phyloP scores from a whole-genome alignment of 495 filamentous ascomycete species.

The Cudoniella acicularis region DNA sequence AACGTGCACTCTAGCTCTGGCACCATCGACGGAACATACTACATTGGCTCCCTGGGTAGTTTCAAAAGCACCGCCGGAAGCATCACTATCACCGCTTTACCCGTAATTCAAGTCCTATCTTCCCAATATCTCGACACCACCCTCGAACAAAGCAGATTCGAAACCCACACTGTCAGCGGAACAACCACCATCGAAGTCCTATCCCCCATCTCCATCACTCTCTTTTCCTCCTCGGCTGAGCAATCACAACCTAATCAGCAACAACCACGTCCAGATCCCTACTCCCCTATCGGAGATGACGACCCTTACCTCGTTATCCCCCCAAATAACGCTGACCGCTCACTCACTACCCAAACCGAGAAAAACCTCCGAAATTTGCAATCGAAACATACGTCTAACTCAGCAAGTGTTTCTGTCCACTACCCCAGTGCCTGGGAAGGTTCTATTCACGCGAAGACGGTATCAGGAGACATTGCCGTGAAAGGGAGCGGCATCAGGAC shows the following conservation, averaged over 20 bases:
- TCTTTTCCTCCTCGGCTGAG: background rate
- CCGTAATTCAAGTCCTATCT: constrained; percentile 9
- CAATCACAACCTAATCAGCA: background rate
- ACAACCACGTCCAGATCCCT: background rate
- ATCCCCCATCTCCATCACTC: constrained; percentile 18
- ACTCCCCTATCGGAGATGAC: constrained; percentile 5
- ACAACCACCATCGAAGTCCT: constrained; percentile 8
- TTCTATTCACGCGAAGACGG: constrained; percentile 8
- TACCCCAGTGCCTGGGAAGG: constrained; percentile 24
- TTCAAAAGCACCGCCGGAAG: constrained; percentile 18
- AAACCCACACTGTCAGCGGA: constrained; percentile 20
- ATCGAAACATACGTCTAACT: constrained; percentile 12
- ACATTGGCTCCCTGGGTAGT: constrained; percentile 14
- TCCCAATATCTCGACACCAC: background rate
- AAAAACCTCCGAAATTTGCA: constrained; percentile 11
- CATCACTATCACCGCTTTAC: constrained; percentile 11
- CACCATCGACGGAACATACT: constrained; percentile 19
- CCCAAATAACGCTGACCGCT: background rate
- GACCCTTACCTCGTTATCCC: constrained; percentile 17
- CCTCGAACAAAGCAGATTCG: background rate
- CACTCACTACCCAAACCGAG: background rate
- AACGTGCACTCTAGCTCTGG: constrained; percentile 15
- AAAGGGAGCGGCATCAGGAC: constrained; percentile 13
- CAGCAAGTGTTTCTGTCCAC: constrained; percentile 1
- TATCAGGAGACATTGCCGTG: constrained; percentile 11